phyloP scores from a whole-genome alignment of 2,329 filamentous ascomycete species.

The Colletotrichum sp. region DNA sequence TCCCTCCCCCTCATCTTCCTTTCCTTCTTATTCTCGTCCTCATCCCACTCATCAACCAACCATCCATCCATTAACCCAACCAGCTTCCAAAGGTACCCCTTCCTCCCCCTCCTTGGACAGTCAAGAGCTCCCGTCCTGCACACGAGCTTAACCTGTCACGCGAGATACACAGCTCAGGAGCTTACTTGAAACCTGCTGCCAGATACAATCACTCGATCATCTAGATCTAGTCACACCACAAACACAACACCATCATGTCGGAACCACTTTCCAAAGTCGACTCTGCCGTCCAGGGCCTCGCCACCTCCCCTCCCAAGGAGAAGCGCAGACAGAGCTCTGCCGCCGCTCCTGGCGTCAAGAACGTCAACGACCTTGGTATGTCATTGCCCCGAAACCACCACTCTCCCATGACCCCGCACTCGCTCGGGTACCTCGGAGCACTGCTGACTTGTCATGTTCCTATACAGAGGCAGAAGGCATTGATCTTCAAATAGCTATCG shows the following conservation, averaged over 20 bases:
- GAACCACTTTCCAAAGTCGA: slow-evolving; percentile 85
- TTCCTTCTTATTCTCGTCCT: slow-evolving; percentile 12
- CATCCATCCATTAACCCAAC: neutral
- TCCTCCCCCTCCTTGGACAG: neutral
- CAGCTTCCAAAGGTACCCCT: slow-evolving; percentile 14
- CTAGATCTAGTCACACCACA: slow-evolving; percentile 2
- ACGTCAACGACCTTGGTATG: slow-evolving; percentile 87
- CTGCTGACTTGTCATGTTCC: neutral
- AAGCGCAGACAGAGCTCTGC: slow-evolving; percentile 76
- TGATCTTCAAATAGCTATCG: slow-evolving; percentile 75
- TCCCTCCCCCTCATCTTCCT: neutral
- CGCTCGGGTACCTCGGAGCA: slow-evolving; percentile 3
- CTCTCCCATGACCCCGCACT: neutral
- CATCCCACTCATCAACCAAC: slow-evolving; percentile 10
- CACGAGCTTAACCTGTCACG: neutral
- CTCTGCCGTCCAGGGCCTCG: slow-evolving; percentile 84
- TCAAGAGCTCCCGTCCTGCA: neutral
- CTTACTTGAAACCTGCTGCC: neutral
- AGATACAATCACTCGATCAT: slow-evolving; percentile 1
- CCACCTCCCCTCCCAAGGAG: slow-evolving; percentile 71
- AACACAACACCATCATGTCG: slow-evolving; percentile 37
- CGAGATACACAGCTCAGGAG: neutral
- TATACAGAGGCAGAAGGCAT: slow-evolving; percentile 73
- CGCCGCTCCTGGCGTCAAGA: slow-evolving; percentile 74
- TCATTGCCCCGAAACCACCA: slow-evolving; percentile 20